These are phyloP conservation scores for Pyricularia pennisetigena DNA, from an alignment of 2,329 filamentous ascomycete species.

Conservation along the genomic window DNA sequence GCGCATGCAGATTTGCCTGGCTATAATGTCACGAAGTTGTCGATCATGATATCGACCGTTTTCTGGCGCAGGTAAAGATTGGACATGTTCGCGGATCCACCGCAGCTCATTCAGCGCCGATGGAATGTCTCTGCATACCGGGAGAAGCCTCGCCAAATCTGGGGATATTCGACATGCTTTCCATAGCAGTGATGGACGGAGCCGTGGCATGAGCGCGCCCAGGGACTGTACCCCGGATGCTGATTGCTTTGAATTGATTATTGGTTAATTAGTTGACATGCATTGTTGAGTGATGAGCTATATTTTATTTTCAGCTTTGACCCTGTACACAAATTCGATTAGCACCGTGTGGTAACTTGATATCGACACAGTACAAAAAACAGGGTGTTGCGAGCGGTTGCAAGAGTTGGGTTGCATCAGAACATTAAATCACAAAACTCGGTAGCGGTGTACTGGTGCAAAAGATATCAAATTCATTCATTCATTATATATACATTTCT, in stretches of 20 bases:
- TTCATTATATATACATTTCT: not conserved
- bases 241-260: not conserved
- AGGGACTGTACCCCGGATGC: not conserved
- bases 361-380: too few species aligned
- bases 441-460: not conserved
- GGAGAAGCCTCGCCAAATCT: slow-evolving; percentile 50
- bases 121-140: slow-evolving; percentile 50
- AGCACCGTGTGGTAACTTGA: too few species aligned
- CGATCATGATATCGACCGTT: not conserved
- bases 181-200: slow-evolving; percentile 46
- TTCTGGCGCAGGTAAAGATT: not conserved
- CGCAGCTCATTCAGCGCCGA: slow-evolving; percentile 60
- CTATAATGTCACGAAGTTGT: not conserved
- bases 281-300: not conserved
- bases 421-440: too few species aligned
- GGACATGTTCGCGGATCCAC: slow-evolving; percentile 58
- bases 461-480: not conserved
- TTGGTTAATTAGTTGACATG: not conserved
- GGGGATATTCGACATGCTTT: slow-evolving; percentile 43
- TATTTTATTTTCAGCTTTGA: too few species aligned
- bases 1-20: slow-evolving; percentile 33
- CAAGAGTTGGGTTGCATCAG: too few species aligned
- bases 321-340: too few species aligned
- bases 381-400: too few species aligned
- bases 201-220: slow-evolving; percentile 44